phyloP scores from a whole-genome alignment of 23 red algal species.

The Gracilaria gracilis region DNA sequence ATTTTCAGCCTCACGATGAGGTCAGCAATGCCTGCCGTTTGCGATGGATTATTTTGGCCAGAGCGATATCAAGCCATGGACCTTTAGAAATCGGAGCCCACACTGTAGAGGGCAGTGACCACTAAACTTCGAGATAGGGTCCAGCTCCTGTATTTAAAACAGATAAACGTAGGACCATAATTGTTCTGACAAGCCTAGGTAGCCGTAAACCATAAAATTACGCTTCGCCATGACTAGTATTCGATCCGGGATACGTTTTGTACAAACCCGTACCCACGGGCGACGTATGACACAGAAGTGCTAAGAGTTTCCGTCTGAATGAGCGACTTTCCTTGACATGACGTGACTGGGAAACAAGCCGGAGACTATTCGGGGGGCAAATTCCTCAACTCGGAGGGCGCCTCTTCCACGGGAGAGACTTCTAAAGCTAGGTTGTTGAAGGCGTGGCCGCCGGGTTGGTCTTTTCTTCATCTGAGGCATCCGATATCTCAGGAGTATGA shows the following conservation, averaged over 20 bases:
- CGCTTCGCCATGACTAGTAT: constrained; percentile 15
- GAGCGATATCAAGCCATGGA: neutral
- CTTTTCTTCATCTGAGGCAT: neutral
- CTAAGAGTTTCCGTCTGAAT: neutral
- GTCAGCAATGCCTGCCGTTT: neutral
- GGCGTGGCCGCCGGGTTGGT: neutral
- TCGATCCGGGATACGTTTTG: neutral
- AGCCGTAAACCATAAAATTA: constrained; percentile 18
- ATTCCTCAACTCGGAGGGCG: neutral
- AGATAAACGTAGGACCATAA: neutral
- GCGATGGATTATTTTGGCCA: constrained; percentile 9
- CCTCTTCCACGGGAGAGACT: too few species aligned
- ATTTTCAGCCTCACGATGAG: neutral
- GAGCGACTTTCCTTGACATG: neutral
- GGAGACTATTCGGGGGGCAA: neutral
- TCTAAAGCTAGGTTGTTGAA: neutral
- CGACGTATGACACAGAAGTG: constrained; percentile 12
- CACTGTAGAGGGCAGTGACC: neutral
- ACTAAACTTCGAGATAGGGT: neutral
- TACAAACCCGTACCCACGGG: neutral
- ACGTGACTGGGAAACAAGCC: neutral
- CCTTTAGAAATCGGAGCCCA: neutral
- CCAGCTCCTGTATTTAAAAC: constrained; percentile 15
- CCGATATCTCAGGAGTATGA: neutral
- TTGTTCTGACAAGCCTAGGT: neutral